These are phyloP conservation scores for Pseudogymnoascus sp. DNA, from an alignment of 2,329 filamentous ascomycete species.

Conservation along the genomic window DNA sequence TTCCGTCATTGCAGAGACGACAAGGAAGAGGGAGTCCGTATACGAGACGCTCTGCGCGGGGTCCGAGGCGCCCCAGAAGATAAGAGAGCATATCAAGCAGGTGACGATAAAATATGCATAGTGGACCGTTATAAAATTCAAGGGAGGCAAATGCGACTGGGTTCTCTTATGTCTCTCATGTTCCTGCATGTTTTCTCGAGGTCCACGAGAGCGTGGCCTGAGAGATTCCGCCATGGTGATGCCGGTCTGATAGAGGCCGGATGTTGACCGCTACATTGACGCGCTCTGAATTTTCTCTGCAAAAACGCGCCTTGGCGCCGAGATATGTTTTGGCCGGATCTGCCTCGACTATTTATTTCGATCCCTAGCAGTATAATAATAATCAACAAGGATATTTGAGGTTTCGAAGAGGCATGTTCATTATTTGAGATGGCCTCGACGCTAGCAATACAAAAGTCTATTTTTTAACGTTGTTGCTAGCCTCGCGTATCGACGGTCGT, in stretches of 20 bases:
- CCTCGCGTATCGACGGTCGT: neutral
- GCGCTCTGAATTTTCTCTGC: neutral
- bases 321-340: neutral
- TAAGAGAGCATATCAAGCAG: constrained; percentile 45
- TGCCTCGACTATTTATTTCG: neutral
- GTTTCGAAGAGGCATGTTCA: neutral
- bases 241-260: neutral
- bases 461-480: neutral
- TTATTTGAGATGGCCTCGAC: neutral
- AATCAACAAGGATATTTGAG: neutral
- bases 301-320: neutral
- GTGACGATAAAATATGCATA: constrained; percentile 57
- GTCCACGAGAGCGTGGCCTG: neutral
- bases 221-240: constrained; percentile 1
- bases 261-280: neutral
- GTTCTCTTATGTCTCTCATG: neutral
- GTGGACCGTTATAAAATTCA: constrained; percentile 58
- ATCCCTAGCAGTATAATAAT: neutral
- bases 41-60: constrained; percentile 47
- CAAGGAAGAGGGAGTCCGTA: constrained; percentile 58
- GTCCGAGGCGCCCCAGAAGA: constrained; percentile 53
- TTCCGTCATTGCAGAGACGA: constrained; percentile 57
- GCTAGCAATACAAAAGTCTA: neutral
- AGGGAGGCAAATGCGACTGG: constrained; percentile 29
- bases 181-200: neutral